phyloP scores from a whole-genome alignment of 345 rosid species.

The Viola odorata region DNA sequence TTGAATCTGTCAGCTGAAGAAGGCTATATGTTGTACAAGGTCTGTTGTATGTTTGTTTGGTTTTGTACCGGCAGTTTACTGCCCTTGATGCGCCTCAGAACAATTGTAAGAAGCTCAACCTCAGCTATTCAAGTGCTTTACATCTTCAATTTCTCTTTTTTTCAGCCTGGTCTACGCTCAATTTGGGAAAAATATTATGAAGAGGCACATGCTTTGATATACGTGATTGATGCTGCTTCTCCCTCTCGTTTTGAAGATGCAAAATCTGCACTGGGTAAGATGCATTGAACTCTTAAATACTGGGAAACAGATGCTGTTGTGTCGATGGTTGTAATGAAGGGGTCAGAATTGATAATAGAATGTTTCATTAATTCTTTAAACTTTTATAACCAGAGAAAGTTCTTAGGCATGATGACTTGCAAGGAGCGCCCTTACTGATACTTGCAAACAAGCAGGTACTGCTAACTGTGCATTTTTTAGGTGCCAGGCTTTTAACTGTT shows the following conservation, averaged over 20 bases:
- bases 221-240: conserved; percentile 85
- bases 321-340: background rate
- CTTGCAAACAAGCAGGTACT: conserved; percentile 94
- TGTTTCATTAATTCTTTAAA: conserved; percentile 7
- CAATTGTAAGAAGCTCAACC: too few relatives aligned
- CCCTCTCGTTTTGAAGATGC: conserved; percentile 95
- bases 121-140: conserved; percentile 8
- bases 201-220: conserved; percentile 94
- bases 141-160: conserved; percentile 4
- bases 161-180: conserved; percentile 89
- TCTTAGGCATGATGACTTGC: conserved; percentile 91
- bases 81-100: too few relatives aligned
- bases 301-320: background rate
- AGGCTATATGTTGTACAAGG: too few relatives aligned
- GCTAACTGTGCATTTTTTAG: background rate
- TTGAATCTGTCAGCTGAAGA: too few relatives aligned
- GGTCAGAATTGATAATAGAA: background rate
- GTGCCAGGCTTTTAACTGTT: background rate
- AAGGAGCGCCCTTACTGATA: conserved; percentile 89
- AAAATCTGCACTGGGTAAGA: conserved; percentile 82
- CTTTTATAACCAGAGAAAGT: conserved; percentile 59
- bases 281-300: background rate
- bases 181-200: conserved; percentile 99
- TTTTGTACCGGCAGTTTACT: too few relatives aligned
- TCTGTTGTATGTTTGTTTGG: too few relatives aligned